Evolutionary conservation across 768 basidiomycete species (phyloP), one percentile per base, ranked within the genome.

Genomic region (Phaeotremella fagi): DNA sequence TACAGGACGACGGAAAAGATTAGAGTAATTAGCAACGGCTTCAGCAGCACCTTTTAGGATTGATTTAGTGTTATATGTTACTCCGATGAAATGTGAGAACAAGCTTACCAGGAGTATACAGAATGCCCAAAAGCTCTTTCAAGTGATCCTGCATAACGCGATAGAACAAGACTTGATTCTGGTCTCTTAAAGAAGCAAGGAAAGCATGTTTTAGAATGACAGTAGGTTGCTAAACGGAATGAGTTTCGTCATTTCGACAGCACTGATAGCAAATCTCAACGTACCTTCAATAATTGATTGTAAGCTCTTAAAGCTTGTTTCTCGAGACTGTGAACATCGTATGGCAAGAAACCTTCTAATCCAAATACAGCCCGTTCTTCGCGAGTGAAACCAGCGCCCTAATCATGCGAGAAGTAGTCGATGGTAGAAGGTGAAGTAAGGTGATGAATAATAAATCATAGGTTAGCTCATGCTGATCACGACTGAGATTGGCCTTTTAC

Each of bases 11-110:
- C 89, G 78, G 76, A 88, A 91, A 7, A 90, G 78, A 71, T 85
- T 84, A 0, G 88, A 90, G 66, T 91, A 91, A 50, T 85, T 81
- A 20, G 84, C 79, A 45, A 90, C 89, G 0, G 88, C 88, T 55
- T 89, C 85, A 4, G 84, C 86, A 22, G 66, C 64, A 52, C 66
- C 66, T 67, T 43, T 41, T 12, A 7, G n/a, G 18, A 41, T 6
- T 41, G 38, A 22, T 41, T 6, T 41, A 7, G 12, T 7, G 38
- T 9, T 7, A 41, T 6, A 41, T 12, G 38, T 20, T 7, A 41
- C 9, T 7, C 31, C 42, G 26, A 6, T 24, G 23, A 36, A 45
- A n/a, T n/a, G n/a, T n/a, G n/a, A n/a, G n/a, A n/a, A 44, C 9
- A 5, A n/a, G 49, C 64, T 85, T 81, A 3, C 86, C 87, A 3